Base-by-base conservation (phyloP, 2,329 filamentous ascomycete species). In the Geosmithia morbida region DNA sequence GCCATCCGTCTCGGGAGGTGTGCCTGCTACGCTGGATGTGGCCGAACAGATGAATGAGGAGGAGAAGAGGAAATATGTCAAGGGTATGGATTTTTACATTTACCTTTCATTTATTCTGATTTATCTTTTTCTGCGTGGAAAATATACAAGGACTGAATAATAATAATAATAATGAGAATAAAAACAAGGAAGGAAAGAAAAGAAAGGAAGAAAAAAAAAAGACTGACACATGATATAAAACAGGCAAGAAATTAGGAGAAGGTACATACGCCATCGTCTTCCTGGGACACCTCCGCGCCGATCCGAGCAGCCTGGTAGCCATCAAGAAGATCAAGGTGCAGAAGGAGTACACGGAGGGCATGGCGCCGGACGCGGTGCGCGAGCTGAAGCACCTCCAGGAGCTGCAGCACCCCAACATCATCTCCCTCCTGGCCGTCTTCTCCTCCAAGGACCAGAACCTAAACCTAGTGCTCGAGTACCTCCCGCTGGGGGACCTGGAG, bases 241-340 rank as follows among this genome's bases (percentile, higher is more conserved):
- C 44, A 87, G 86, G 87, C 59, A 88, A 85, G 62, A 92, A 92
- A 61, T 79, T 98, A 50, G 92, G 92, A 63, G 87, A 94, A 66
- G 92, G 92, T 69, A 97, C 92, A 53, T 98, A 98, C 63, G 92
- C 92, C 61, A 83, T 94, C 58, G 92, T 98, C 58, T 96, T 88
- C 70, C 79, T 89, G 47, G 92, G 89, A 46, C 85, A 90, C 64
- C 75, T 92, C 43, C 78, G 81, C 50, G 69, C 68, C 55, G 80
- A 92, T 56, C 83, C 87, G 6, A 73, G 74, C 33, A 75, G 79
- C 41, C 77, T 85, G 48, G 86, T 98, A 52, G 92, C 92, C 56
- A 90, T 94, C 70, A 94, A 94, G 65, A 92, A 90, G 68, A 92
- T 92, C 70, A 92, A 92, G 62, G 72, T 88, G 49, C 84, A 87